These are phyloP conservation scores for Cyclocybe cylindracea DNA, from an alignment of 768 basidiomycete species.

Conservation along the genomic window DNA sequence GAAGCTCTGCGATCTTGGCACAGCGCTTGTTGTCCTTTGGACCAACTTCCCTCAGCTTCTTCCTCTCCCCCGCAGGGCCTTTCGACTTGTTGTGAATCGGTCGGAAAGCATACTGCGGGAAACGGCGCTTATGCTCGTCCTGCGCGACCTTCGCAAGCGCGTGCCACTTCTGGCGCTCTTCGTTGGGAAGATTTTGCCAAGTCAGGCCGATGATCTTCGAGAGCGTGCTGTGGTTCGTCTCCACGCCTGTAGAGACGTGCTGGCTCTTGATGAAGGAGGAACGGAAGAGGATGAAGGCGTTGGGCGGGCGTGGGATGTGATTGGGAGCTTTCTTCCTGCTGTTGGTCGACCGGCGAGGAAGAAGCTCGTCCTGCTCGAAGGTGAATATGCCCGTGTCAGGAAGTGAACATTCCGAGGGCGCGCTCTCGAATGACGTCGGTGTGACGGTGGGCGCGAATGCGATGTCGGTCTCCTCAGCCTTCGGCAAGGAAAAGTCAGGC, in stretches of 20 bases:
- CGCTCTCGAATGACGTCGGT: constrained; percentile 54
- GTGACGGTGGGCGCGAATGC: constrained; percentile 63
- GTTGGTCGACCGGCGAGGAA: constrained; percentile 44
- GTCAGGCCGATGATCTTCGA: constrained; percentile 84
- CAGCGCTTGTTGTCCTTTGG: constrained; percentile 66
- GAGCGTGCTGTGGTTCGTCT: constrained; percentile 79
- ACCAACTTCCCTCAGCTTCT: constrained; percentile 62
- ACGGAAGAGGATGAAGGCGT: constrained; percentile 85
- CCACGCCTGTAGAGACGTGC: constrained; percentile 72
- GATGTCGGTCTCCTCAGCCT: constrained; percentile 33
- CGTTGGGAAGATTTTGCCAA: constrained; percentile 74
- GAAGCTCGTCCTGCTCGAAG: constrained; percentile 30
- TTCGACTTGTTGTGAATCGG: constrained; percentile 54
- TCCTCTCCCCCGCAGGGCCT: constrained; percentile 41
- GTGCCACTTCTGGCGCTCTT: constrained; percentile 75
- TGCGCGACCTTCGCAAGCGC: constrained; percentile 67
- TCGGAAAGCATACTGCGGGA: constrained; percentile 74
- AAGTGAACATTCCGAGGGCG: constrained; percentile 37
- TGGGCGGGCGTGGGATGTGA: constrained; percentile 80
- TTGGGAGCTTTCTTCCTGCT: constrained; percentile 65
- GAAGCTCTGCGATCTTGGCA: constrained; percentile 65
- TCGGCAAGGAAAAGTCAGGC: constrained; percentile 15
- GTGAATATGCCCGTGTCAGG: constrained; percentile 55
- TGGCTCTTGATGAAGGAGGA: constrained; percentile 77
- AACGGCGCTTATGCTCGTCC: constrained; percentile 74